Percentiles rank a stretch among this genome's conserved stretches.
These are phyloP conservation scores for Gremmenia infestans DNA, from an alignment of 2,329 filamentous ascomycete species.

Conservation along the genomic window DNA sequence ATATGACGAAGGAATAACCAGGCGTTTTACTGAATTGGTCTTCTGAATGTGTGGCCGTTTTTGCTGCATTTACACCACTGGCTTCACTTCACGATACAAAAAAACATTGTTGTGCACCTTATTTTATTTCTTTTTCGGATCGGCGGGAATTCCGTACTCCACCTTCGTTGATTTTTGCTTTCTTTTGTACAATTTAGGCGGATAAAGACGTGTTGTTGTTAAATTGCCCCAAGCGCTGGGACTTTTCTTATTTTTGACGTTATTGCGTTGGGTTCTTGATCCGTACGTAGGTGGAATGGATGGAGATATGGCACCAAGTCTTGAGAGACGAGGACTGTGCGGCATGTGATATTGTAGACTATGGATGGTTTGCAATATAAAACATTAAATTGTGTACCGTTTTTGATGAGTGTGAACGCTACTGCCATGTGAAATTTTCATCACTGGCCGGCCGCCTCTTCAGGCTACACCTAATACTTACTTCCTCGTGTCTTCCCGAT, in stretches of 20 bases:
- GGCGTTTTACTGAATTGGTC: not conserved
- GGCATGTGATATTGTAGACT: constrained; percentile 17
- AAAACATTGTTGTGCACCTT: constrained; percentile 8
- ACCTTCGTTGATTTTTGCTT: constrained; percentile 2
- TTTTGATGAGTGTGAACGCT: no score
- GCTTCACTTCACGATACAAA: constrained; percentile 1
- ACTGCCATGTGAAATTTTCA: no score
- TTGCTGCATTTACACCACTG: constrained; percentile 3
- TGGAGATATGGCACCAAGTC: constrained; percentile 3
- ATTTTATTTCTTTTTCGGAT: constrained; percentile 4
- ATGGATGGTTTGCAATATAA: constrained; percentile 16
- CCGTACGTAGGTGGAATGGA: not conserved
- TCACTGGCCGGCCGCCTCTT: no score
- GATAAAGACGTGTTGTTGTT: not conserved
- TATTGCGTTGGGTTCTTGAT: constrained; percentile 2
- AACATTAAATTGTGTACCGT: constrained; percentile 16
- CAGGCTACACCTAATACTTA: no score
- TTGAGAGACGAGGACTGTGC: constrained; percentile 4
- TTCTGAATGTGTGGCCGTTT: not conserved
- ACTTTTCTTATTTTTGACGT: constrained; percentile 6
- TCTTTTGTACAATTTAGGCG: constrained; percentile 13
- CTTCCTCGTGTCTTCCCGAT: no score
- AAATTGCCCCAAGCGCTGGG: constrained; percentile 14
- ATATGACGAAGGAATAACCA: not conserved
- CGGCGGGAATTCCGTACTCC: constrained; percentile 4